Evolutionary conservation across 148 eudicot genomes (phyloP).

Genomic region (Mesembryanthemum crystallinum): DNA sequence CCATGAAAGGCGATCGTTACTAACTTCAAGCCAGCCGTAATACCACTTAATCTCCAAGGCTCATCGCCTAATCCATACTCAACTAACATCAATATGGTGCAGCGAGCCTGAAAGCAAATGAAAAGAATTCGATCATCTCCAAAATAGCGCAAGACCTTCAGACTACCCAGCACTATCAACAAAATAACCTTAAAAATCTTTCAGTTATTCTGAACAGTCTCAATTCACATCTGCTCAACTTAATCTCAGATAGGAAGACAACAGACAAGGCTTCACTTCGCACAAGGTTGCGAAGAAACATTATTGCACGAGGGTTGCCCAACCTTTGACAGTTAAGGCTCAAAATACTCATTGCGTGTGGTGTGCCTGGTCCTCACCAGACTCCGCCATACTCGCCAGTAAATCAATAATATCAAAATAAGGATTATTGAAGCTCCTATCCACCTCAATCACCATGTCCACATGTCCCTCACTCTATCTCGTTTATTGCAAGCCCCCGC

Average conservation of each 20-base stretch:
- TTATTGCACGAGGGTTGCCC: constrained; percentile 9
- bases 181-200: neutral
- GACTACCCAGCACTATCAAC: constrained; percentile 1
- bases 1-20: neutral
- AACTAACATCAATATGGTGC: constrained; percentile 5
- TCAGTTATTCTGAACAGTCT: neutral
- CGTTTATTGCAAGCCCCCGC: too few species aligned
- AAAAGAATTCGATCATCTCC: too few species aligned
- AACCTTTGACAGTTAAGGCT: constrained; percentile 15
- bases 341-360: constrained; percentile 1
- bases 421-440: too few species aligned
- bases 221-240: neutral
- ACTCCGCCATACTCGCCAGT: too few species aligned
- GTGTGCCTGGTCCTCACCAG: neutral
- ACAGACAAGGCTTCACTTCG: constrained; percentile 3
- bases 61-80: neutral
- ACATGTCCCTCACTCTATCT: too few species aligned
- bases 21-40: neutral
- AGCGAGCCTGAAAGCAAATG: too few species aligned
- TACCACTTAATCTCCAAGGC: neutral
- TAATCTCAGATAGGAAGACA: constrained; percentile 9
- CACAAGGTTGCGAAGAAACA: neutral
- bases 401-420: too few species aligned
- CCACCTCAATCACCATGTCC: too few species aligned
- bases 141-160: neutral